Evolutionary conservation across 1,284 basidiomycete genomes (phyloP).

Genomic region (Lentinula novae-zelandiae): DNA sequence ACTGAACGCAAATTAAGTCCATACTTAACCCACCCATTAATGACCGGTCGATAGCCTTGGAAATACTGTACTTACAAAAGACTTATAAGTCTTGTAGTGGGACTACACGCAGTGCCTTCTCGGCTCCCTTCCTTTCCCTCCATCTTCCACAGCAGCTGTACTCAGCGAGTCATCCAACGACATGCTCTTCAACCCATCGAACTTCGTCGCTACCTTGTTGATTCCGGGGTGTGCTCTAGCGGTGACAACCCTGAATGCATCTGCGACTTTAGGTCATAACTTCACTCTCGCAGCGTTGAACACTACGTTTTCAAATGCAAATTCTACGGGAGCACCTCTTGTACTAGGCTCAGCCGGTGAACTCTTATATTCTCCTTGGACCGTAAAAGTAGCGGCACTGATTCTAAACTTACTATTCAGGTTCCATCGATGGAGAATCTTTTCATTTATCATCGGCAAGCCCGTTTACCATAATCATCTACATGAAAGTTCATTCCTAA

Average conservation of each 20-base stretch:
- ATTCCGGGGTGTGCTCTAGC: not conserved
- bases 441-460: conserved; percentile 35
- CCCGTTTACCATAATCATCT: not conserved
- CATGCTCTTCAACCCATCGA: not conserved
- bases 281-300: conserved; percentile 41
- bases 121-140: not conserved
- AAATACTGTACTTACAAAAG: not conserved
- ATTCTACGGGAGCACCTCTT: conserved; percentile 36
- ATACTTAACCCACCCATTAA: not conserved
- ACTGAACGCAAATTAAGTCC: too few species aligned
- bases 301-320: conserved; percentile 29
- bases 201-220: not conserved
- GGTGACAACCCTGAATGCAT: not conserved
- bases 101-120: not conserved
- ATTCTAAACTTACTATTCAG: conserved; percentile 16
- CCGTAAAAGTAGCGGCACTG: not conserved
- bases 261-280: conserved; percentile 24
- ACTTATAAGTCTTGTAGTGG: too few species aligned
- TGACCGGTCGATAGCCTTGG: not conserved
- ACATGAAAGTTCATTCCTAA: too few species aligned
- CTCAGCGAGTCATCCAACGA: not conserved
- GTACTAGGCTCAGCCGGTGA: conserved; percentile 39
- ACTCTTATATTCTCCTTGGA: not conserved
- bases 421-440: conserved; percentile 30
- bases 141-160: too few species aligned